Evolutionary conservation across 75 land plant species (phyloP), one percentile per base, ranked within the genome.

Genomic region (Selaginella tamariscina): DNA sequence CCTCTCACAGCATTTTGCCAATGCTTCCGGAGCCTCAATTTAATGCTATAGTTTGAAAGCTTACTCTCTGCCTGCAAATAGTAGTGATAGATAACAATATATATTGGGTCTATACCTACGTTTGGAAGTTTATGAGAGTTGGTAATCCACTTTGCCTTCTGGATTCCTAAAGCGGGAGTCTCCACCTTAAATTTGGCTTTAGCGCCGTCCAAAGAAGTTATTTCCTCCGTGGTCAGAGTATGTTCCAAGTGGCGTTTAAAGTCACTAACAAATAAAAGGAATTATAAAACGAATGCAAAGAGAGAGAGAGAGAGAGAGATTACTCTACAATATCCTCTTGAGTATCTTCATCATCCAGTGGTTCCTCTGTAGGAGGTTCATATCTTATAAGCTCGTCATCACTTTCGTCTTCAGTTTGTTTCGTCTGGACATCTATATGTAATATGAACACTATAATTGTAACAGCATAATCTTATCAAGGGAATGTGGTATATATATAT

Each of bases 141-240:
- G n/a, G 87, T 80, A 2, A 77, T 29, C 91, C 88, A 87, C 64
- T 77, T 82, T 30, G 73, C 68, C 1, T 18, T 66, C 57, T 77
- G 73, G 31, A 73, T 33, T 39, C 71, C 81, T 56, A 74, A n/a
- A 59, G 84, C 91, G 72, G 79, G 74, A 56, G 74, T 57, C 70
- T 83, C 79, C 71, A 79, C 74, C 28, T 68, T 77, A 68, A 75
- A 84, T 60, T 81, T 87, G 31, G 64, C 57, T 65, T 73, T 75
- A 55, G 64, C 75, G 54, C 70, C 65, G 26, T 32, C 56, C 71
- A 85, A 31, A 13, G 73, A 65, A 0, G 78, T 79, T 65, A 73
- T 75, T 63, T 83, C 90, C 68, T 60, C 76, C 20, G 82, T 67
- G 27, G 79, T 66, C 49, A 90, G 69, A 8, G 29, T 65, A 55